Conservation (phyloP, 1,284 basidiomycete genomes). For the Afroboletus lepidellus region DNA sequence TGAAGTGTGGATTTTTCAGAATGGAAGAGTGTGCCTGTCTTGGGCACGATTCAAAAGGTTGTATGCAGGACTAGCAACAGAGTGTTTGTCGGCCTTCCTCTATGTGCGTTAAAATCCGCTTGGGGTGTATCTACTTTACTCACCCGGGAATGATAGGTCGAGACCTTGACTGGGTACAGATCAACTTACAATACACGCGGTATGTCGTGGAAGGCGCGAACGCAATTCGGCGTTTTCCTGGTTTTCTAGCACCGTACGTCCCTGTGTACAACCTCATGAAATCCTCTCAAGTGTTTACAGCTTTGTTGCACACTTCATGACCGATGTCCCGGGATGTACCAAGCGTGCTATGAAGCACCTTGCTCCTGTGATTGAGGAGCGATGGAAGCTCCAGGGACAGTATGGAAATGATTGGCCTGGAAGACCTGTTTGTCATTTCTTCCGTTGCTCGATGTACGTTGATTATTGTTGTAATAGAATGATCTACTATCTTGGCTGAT, state of each 20-base stretch:
- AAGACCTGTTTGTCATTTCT: constrained; percentile 34
- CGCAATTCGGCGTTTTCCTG: not conserved
- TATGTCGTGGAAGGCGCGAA: not conserved
- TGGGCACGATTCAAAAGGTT: too few relatives aligned
- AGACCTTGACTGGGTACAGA: constrained; percentile 36
- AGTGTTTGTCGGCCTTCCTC: too few relatives aligned
- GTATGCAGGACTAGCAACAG: too few relatives aligned
- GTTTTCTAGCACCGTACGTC: not conserved
- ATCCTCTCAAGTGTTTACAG: not conserved
- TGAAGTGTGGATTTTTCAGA: not conserved
- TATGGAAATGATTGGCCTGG: constrained; percentile 30
- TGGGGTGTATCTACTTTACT: constrained; percentile 27
- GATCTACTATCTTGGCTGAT: too few relatives aligned
- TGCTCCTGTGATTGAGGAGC: constrained; percentile 33
- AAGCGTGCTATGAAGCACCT: constrained; percentile 26
- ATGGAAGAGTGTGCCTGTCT: not conserved
- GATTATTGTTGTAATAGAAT: constrained; percentile 27
- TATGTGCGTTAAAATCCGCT: too few relatives aligned
- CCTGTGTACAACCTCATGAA: not conserved
- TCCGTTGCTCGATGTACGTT: not conserved
- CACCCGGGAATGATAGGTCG: constrained; percentile 34
- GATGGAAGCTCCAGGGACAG: not conserved
- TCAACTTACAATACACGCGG: constrained; percentile 23
- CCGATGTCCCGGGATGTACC: not conserved
- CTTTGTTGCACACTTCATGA: not conserved